Conservation (phyloP, 352 stramenopile species). For the Globisporangium orthogonon region DNA sequence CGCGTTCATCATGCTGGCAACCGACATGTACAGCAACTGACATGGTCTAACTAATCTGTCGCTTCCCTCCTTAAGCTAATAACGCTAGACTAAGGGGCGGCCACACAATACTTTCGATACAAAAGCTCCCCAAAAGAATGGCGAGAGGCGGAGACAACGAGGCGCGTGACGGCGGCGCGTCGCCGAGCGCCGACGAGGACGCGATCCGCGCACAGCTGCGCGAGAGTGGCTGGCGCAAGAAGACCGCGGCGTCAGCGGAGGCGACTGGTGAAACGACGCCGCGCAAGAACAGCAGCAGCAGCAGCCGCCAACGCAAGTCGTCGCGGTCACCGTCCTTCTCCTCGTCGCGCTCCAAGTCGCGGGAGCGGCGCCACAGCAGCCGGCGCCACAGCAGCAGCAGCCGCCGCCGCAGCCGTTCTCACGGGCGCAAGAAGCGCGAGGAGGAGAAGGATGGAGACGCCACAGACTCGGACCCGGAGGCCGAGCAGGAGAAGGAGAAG, state of each 20-base stretch:
- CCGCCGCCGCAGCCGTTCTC: background rate
- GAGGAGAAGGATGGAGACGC: conserved; percentile 14
- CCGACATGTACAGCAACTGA: too few relatives aligned
- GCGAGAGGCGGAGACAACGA: conserved; percentile 11
- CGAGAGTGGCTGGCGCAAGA: conserved; percentile 41
- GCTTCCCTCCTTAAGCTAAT: too few relatives aligned
- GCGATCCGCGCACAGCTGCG: conserved; percentile 68
- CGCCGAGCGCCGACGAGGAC: conserved; percentile 39
- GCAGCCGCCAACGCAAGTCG: conserved; percentile 3
- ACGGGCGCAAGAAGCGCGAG: conserved; percentile 4
- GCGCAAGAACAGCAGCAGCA: conserved; percentile 5
- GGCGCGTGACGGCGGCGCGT: background rate
- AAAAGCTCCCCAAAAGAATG: background rate
- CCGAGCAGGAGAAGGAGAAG: conserved; percentile 1
- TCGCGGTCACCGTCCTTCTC: conserved; percentile 11
- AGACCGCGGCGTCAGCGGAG: conserved; percentile 29
- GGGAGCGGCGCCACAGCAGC: conserved; percentile 7
- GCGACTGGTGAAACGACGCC: conserved; percentile 21
- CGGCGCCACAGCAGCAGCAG: background rate
- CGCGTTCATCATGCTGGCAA: too few relatives aligned
- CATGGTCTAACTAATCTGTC: too few relatives aligned
- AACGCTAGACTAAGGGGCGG: too few relatives aligned
- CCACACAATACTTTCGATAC: too few relatives aligned
- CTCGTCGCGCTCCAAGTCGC: conserved; percentile 12
- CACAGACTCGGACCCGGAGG: conserved; percentile 7